Evolutionary conservation across 352 stramenopile species (phyloP).

Genomic region (Phytopythium montanum): DNA sequence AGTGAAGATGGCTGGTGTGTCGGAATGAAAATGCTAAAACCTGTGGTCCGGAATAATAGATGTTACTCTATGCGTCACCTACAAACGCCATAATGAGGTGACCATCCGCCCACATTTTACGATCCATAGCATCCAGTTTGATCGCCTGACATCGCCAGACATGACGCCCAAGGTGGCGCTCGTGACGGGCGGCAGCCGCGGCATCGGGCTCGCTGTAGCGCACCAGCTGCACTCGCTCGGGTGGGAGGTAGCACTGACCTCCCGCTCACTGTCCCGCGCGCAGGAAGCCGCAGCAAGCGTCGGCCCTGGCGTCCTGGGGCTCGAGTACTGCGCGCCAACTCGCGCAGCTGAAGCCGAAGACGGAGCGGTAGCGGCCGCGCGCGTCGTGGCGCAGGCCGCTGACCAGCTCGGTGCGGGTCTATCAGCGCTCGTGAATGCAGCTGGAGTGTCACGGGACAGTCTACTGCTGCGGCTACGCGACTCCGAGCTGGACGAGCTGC

Average conservation of each 20-base stretch:
- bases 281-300: conserved; percentile 48
- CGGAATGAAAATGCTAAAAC: not conserved
- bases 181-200: conserved; percentile 75
- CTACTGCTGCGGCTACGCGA: conserved; percentile 64
- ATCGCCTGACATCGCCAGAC: not conserved
- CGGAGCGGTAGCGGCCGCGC: conserved; percentile 18
- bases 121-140: not conserved
- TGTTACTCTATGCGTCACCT: not conserved
- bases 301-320: conserved; percentile 33
- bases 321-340: conserved; percentile 55
- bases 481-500: conserved; percentile 56
- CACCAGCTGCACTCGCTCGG: conserved; percentile 54
- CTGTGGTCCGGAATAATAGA: not conserved
- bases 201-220: conserved; percentile 76
- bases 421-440: conserved; percentile 69
- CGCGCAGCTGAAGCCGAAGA: conserved; percentile 7
- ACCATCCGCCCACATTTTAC: not conserved
- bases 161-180: conserved; percentile 31
- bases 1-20: not conserved
- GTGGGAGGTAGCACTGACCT: conserved; percentile 75
- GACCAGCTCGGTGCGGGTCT: conserved; percentile 31
- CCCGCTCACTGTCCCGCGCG: conserved; percentile 47
- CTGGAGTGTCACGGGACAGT: conserved; percentile 63
- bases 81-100: too few species aligned
- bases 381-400: conserved; percentile 41